Conservation (phyloP, 352 stramenopile genomes). For the Achlya hypogyna region DNA sequence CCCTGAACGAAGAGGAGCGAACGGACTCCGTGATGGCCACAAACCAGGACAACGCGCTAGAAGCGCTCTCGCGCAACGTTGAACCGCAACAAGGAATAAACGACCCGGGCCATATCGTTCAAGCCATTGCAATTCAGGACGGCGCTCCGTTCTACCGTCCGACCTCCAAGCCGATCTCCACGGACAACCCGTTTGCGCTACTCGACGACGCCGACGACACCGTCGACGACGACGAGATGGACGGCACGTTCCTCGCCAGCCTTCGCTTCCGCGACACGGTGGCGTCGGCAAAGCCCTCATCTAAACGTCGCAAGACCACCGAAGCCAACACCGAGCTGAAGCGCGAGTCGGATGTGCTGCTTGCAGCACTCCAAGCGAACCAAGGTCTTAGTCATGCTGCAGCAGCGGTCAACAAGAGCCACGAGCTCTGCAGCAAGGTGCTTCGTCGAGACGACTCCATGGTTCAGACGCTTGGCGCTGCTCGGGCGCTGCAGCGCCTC, state of each 20-base stretch:
- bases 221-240: neutral
- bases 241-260: neutral
- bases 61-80: too few species aligned
- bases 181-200: neutral
- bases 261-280: neutral
- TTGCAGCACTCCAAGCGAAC: too few species aligned
- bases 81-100: neutral
- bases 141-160: neutral
- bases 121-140: neutral
- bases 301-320: neutral
- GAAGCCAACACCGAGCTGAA: neutral
- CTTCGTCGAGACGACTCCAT: neutral
- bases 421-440: neutral
- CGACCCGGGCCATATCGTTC: neutral
- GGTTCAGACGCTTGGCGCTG: neutral
- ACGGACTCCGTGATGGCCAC: too few species aligned
- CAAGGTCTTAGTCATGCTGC: too few species aligned
- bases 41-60: too few species aligned
- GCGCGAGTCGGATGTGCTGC: neutral
- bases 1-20: too few species aligned
- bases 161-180: neutral
- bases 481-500: neutral
- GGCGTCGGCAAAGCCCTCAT: neutral
- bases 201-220: neutral
- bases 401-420: neutral